These are phyloP conservation scores for Vitis hybrid DNA, from an alignment of 177 flowering plant genomes.

Conservation along the genomic window DNA sequence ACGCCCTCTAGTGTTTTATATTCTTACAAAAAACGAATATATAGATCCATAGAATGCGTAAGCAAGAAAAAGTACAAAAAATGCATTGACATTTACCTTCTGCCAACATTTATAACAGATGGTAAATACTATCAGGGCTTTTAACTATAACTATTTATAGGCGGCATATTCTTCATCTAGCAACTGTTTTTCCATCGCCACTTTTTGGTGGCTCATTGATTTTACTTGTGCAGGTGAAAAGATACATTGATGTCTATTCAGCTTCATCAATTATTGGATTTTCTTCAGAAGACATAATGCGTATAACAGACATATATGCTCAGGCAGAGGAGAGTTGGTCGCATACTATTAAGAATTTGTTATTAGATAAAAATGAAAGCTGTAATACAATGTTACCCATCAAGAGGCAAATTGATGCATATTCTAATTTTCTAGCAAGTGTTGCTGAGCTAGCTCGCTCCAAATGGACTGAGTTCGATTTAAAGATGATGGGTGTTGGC, in stretches of 20 bases:
- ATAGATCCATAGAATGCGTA: not conserved
- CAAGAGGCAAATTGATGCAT: slow-evolving; percentile 55
- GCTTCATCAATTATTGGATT: slow-evolving; percentile 88
- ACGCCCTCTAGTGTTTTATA: too few relatives aligned
- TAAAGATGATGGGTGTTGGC: slow-evolving; percentile 73
- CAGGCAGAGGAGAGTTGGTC: slow-evolving; percentile 62
- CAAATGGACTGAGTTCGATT: slow-evolving; percentile 95
- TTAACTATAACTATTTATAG: not conserved
- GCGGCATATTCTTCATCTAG: not conserved
- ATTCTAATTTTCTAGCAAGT: slow-evolving; percentile 55
- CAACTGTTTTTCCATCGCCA: not conserved
- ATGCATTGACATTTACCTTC: too few relatives aligned
- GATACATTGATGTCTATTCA: slow-evolving; percentile 84
- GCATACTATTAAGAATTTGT: slow-evolving; percentile 20
- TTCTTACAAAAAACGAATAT: too few relatives aligned
- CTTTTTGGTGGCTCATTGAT: not conserved
- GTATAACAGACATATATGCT: slow-evolving; percentile 52
- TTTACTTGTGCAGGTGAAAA: slow-evolving; percentile 71
- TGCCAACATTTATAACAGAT: not conserved
- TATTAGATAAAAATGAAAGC: slow-evolving; percentile 24
- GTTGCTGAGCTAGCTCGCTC: slow-evolving; percentile 91
- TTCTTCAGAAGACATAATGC: slow-evolving; percentile 73
- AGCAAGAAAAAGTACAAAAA: not conserved
- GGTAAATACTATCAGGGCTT: not conserved
- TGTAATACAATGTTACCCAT: slow-evolving; percentile 34